Evolutionary conservation across 305 asterid genomes (phyloP).

Genomic region (Fraxinus xanthoxyloides): DNA sequence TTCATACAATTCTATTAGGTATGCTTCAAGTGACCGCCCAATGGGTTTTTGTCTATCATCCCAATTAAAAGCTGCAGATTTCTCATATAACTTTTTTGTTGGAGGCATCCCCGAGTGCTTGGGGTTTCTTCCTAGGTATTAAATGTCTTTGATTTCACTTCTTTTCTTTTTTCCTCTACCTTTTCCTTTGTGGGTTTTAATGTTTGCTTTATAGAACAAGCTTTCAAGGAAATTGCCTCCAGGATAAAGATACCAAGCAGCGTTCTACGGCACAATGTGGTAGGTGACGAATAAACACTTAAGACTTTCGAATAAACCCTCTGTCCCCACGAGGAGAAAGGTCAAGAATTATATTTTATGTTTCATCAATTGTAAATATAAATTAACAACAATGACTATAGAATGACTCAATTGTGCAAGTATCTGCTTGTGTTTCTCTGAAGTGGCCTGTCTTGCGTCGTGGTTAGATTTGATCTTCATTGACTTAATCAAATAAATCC

Average conservation of each 20-base stretch:
- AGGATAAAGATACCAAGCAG: conserved; percentile 63
- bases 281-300: conserved; percentile 21
- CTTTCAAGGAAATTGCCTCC: conserved; percentile 87
- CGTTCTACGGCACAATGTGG: conserved; percentile 78
- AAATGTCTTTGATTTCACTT: not conserved
- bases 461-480: not conserved
- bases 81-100: conserved; percentile 71
- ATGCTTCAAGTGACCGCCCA: conserved; percentile 46
- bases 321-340: not conserved
- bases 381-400: not conserved
- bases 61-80: conserved; percentile 67
- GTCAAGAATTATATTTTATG: not conserved
- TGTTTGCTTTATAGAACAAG: conserved; percentile 42
- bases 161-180: not conserved
- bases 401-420: not conserved
- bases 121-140: conserved; percentile 61
- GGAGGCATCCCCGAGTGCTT: conserved; percentile 86
- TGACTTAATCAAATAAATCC: not conserved
- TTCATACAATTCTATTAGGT: conserved; percentile 41
- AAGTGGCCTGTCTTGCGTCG: not conserved
- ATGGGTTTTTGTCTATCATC: conserved; percentile 69
- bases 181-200: conserved; percentile 16
- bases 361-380: not conserved
- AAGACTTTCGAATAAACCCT: not conserved
- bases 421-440: not conserved